A percentile compares a stretch with the other conserved stretches of the same genome.
Evolutionary conservation across 2,329 filamentous ascomycete species (phyloP).

Genomic region (Fusarium vanettenii): DNA sequence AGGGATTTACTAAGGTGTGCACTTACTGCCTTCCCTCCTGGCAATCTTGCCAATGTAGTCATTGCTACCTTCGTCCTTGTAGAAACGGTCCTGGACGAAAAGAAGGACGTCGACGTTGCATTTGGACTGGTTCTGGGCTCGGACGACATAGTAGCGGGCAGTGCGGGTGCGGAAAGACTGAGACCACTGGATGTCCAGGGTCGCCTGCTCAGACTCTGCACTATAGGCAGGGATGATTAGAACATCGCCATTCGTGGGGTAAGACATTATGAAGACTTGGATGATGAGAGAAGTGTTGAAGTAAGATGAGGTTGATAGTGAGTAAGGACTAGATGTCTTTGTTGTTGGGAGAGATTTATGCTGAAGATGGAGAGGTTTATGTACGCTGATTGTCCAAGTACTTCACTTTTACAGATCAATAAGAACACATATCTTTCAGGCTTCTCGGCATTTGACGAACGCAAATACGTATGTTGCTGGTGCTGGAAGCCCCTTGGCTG

Average conservation of each 20-base stretch:
- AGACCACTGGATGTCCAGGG: constrained; percentile 21
- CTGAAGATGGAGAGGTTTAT: background rate
- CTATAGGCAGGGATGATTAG: constrained; percentile 23
- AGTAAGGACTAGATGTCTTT: background rate
- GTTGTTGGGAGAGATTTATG: background rate
- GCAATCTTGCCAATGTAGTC: constrained; percentile 23
- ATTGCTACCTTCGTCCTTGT: constrained; percentile 11
- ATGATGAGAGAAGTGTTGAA: background rate
- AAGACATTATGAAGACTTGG: constrained; percentile 18
- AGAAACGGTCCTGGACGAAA: constrained; percentile 27
- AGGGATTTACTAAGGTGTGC: background rate
- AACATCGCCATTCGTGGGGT: constrained; percentile 9
- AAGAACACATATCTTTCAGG: background rate
- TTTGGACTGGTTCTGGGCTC: constrained; percentile 25
- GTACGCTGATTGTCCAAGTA: background rate
- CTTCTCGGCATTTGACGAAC: background rate
- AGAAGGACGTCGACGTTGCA: constrained; percentile 17
- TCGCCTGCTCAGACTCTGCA: constrained; percentile 13
- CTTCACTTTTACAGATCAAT: background rate
- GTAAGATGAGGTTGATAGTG: background rate
- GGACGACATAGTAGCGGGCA: constrained; percentile 28
- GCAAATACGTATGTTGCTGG: background rate
- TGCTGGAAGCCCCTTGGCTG: background rate
- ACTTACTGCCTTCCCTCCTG: constrained; percentile 19
- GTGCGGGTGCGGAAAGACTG: constrained; percentile 18